phyloP scores from a whole-genome alignment of 768 basidiomycete species.

The Glaciozyma antarctica region DNA sequence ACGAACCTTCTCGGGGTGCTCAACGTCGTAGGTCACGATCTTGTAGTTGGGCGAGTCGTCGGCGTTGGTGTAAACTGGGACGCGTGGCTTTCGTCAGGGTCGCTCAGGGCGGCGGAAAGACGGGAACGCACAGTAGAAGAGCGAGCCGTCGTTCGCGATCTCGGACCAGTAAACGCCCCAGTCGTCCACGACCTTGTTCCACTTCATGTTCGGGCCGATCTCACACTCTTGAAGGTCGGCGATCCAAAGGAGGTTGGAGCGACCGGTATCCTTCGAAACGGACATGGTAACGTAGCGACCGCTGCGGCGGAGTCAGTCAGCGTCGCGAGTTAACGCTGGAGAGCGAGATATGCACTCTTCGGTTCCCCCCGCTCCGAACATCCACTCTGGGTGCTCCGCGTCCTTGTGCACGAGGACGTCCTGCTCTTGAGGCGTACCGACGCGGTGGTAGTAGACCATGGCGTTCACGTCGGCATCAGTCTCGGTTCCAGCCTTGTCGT shows the following conservation, averaged over 20 bases:
- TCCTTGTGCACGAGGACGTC: slow-evolving; percentile 56
- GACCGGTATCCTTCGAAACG: slow-evolving; percentile 27
- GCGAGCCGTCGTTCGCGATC: slow-evolving; percentile 29
- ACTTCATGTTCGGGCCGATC: slow-evolving; percentile 58
- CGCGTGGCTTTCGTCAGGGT: too few relatives aligned
- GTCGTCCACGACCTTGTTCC: slow-evolving; percentile 61
- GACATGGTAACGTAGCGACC: slow-evolving; percentile 29
- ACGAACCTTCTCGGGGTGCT: slow-evolving; percentile 2
- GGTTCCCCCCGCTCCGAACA: slow-evolving; percentile 21
- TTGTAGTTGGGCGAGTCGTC: slow-evolving; percentile 31
- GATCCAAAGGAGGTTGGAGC: slow-evolving; percentile 57
- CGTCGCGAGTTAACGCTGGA: background rate
- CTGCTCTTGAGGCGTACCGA: slow-evolving; percentile 61
- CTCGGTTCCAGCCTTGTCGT: slow-evolving; percentile 49
- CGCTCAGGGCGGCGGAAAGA: background rate
- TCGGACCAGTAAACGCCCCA: slow-evolving; percentile 52
- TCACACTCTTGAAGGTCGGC: slow-evolving; percentile 50
- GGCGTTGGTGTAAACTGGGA: slow-evolving; percentile 21
- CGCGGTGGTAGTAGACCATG: slow-evolving; percentile 57
- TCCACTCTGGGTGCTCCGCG: slow-evolving; percentile 47
- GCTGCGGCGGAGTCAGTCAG: slow-evolving; percentile 7
- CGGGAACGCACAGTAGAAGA: slow-evolving; percentile 24
- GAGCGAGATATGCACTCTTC: slow-evolving; percentile 41
- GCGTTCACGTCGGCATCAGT: slow-evolving; percentile 31
- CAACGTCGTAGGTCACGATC: slow-evolving; percentile 25